Base-by-base conservation (phyloP, 2,329 filamentous ascomycete species). In the Penicillium concentricum region DNA sequence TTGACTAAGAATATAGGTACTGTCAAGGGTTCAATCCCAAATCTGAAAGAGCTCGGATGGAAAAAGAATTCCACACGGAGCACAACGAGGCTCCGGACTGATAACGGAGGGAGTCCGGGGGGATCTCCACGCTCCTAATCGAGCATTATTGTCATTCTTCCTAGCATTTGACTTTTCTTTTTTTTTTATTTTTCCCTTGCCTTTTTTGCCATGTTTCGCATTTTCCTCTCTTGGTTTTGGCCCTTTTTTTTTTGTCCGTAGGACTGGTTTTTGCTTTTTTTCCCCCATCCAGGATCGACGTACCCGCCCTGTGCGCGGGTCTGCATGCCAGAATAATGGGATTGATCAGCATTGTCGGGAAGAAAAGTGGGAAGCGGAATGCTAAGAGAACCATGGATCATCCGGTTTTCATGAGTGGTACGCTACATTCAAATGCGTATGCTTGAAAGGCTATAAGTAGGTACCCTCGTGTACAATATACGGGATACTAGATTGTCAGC, bases 281-380 rank as follows among this genome's bases (percentile, higher is more conserved):
- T n/a, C 34, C 28, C 18, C 38, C 28, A 30, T 22, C 16, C 10
- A 51, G 37, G 52, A 54, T 54, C 52, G 52, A 54, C 52, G 52
- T 49, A 50, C 52, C 52, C 52, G 38, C 45, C 45, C 52, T 42
- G 47, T 54, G 52, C 45, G 38, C 45, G 32, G 32, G 49, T 52
- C 39, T 52, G 50, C 50, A 52, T 52, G 32, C 50, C 50, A 38
- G 50, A 38, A 52, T 46, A 37, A 45, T 20, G 15, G 30, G 30
- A n/a, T 50, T 43, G 52, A 54, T 50, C 38, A 38, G 22, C 45
- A 38, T 50, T 26, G 15, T 32, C 20, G 16, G 26, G 10, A 28
- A n/a, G n/a, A 12, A 43, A 34, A 22, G 28, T 30, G 15, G 38
- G 30, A 26, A 18, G 2, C 12, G 22, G 52, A 54, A 49, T 42